Conservation (phyloP, 768 basidiomycete species). For the Amanita muscaria region DNA sequence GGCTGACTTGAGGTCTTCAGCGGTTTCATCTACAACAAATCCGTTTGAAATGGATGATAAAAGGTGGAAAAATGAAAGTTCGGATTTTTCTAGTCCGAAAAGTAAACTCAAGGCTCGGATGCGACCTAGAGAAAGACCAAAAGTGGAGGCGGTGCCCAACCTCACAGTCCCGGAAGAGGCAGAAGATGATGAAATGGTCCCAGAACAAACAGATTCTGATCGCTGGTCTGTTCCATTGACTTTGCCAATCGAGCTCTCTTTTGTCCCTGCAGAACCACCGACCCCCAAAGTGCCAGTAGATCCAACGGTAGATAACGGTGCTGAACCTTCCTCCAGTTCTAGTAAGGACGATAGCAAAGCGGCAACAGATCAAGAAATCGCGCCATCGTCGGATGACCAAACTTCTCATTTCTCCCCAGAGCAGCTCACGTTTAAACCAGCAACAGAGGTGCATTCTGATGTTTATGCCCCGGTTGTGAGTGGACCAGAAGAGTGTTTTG, state of each 20-base stretch:
- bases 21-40: background rate
- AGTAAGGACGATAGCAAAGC: background rate
- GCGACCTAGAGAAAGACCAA: conserved; percentile 9
- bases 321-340: background rate
- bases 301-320: background rate
- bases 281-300: background rate
- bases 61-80: background rate
- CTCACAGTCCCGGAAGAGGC: background rate
- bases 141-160: background rate
- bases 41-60: background rate
- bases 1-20: background rate
- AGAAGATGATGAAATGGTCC: background rate
- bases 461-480: background rate
- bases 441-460: background rate
- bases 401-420: no score
- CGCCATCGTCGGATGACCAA: background rate
- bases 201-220: background rate
- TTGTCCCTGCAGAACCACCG: background rate
- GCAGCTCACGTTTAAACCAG: background rate
- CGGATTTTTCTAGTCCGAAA: background rate
- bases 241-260: background rate
- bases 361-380: background rate
- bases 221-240: background rate
- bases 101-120: conserved; percentile 4
- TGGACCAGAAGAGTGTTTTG: no score